Evolutionary conservation across 169 alveolate species (phyloP).

Genomic region (Babesia sp.): DNA sequence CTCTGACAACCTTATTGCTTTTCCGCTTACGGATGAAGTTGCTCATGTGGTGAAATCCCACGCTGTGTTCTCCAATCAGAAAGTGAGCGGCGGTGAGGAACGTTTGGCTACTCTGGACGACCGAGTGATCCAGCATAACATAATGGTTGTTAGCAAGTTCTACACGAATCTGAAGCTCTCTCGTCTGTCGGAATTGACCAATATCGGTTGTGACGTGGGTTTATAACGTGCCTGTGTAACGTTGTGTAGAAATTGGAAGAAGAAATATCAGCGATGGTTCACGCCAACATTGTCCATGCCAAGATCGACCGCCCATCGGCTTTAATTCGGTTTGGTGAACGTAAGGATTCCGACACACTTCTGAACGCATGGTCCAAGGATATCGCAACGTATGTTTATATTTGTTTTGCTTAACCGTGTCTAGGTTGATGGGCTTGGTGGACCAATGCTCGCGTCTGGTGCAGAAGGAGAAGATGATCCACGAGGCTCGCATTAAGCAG

Average conservation of each 20-base stretch:
- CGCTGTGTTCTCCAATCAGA: conserved; percentile 16
- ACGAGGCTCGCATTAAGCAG: conserved; percentile 64
- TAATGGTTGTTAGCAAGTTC: conserved; percentile 68
- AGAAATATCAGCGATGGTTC: conserved; percentile 70
- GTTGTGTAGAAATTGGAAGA: conserved; percentile 56
- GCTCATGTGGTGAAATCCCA: conserved; percentile 27
- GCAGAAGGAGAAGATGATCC: conserved; percentile 72
- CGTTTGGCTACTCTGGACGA: conserved; percentile 60
- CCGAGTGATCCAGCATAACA: conserved; percentile 78
- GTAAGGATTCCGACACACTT: conserved; percentile 63
- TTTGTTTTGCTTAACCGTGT: background rate
- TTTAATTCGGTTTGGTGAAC: conserved; percentile 66
- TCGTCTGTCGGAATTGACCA: conserved; percentile 62
- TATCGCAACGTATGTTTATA: conserved; percentile 51
- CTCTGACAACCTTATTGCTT: conserved; percentile 64
- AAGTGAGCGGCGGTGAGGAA: conserved; percentile 52
- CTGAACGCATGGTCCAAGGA: conserved; percentile 69
- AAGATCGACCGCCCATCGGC: conserved; percentile 75
- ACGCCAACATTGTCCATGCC: conserved; percentile 60
- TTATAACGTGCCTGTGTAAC: background rate
- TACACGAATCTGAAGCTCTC: conserved; percentile 58
- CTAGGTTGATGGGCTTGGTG: conserved; percentile 63
- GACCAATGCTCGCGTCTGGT: conserved; percentile 67
- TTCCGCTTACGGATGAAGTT: conserved; percentile 62
- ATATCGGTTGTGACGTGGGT: conserved; percentile 61